Evolutionary conservation across 2,329 filamentous ascomycete species (phyloP).

Genomic region (Seiridium cupressi): DNA sequence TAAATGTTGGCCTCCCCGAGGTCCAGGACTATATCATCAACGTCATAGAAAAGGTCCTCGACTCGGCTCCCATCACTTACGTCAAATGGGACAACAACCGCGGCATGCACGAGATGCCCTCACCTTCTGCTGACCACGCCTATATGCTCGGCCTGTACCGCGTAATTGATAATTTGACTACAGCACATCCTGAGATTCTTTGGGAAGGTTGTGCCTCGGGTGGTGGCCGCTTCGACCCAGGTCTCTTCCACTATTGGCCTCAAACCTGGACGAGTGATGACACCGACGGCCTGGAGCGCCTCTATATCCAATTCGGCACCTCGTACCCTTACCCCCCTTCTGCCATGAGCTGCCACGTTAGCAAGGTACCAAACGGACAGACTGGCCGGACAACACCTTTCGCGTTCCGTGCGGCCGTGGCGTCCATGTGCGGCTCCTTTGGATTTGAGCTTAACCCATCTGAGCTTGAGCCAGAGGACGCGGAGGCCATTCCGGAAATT

Average conservation of each 20-base stretch:
- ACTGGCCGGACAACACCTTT: conserved; percentile 55
- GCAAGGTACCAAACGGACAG: conserved; percentile 57
- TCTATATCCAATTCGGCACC: conserved; percentile 63
- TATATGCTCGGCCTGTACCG: conserved; percentile 65
- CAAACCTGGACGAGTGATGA: conserved; percentile 67
- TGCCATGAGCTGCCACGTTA: conserved; percentile 65
- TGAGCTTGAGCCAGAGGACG: conserved; percentile 49
- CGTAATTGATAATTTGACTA: conserved; percentile 59
- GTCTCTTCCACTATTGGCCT: conserved; percentile 62
- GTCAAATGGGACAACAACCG: conserved; percentile 71
- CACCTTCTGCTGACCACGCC: conserved; percentile 50
- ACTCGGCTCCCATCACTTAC: conserved; percentile 53
- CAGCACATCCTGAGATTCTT: conserved; percentile 57
- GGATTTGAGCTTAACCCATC: conserved; percentile 62
- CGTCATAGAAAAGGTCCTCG: conserved; percentile 51
- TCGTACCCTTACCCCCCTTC: conserved; percentile 61
- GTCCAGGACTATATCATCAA: conserved; percentile 63
- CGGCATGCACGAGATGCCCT: conserved; percentile 58
- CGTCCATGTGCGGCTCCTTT: conserved; percentile 68
- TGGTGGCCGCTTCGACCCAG: conserved; percentile 63
- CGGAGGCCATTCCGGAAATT: conserved; percentile 48
- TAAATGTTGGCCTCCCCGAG: conserved; percentile 59
- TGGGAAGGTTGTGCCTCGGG: conserved; percentile 68
- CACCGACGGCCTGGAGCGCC: conserved; percentile 59
- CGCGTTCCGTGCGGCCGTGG: conserved; percentile 61